These are phyloP conservation scores for Pseudonitzschia pungens DNA, from an alignment of 108 stramenopile species.

Conservation along the genomic window DNA sequence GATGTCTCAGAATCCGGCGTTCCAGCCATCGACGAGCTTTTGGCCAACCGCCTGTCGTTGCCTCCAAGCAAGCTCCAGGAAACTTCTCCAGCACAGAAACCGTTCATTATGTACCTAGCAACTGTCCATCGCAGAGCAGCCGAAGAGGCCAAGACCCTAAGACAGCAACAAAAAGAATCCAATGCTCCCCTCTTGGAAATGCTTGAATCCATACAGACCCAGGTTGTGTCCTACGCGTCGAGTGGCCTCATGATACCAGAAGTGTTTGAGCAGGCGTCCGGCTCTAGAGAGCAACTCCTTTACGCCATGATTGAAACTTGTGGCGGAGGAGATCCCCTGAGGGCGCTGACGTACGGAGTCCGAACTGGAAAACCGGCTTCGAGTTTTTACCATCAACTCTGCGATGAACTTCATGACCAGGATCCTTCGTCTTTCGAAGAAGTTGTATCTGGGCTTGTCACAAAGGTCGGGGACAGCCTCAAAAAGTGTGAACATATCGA, in stretches of 20 bases:
- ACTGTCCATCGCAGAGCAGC: conserved; percentile 56
- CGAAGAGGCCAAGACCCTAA: conserved; percentile 62
- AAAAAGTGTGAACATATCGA: conserved; percentile 51
- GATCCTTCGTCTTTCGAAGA: conserved; percentile 49
- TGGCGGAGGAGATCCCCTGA: conserved; percentile 10
- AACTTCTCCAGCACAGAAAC: conserved; percentile 35
- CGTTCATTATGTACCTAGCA: conserved; percentile 59
- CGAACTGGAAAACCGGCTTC: conserved; percentile 28
- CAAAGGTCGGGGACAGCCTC: conserved; percentile 35
- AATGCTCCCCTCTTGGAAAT: conserved; percentile 51
- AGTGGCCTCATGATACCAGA: conserved; percentile 74
- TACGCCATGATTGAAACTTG: conserved; percentile 40
- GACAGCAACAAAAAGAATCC: conserved; percentile 15
- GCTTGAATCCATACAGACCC: conserved; percentile 57
- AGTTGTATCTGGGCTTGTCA: conserved; percentile 48
- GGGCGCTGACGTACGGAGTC: background rate
- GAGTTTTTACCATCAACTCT: conserved; percentile 67
- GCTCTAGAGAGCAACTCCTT: conserved; percentile 53
- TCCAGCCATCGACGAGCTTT: conserved; percentile 66
- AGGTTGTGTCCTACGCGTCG: conserved; percentile 79
- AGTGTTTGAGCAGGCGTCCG: conserved; percentile 64
- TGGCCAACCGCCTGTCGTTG: conserved; percentile 61
- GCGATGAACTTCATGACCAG: conserved; percentile 72
- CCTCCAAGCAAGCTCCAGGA: conserved; percentile 9
- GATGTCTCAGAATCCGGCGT: conserved; percentile 26